These are phyloP conservation scores for Solanum peruvianum DNA, from an alignment of 257 asterid species.

Conservation along the genomic window DNA sequence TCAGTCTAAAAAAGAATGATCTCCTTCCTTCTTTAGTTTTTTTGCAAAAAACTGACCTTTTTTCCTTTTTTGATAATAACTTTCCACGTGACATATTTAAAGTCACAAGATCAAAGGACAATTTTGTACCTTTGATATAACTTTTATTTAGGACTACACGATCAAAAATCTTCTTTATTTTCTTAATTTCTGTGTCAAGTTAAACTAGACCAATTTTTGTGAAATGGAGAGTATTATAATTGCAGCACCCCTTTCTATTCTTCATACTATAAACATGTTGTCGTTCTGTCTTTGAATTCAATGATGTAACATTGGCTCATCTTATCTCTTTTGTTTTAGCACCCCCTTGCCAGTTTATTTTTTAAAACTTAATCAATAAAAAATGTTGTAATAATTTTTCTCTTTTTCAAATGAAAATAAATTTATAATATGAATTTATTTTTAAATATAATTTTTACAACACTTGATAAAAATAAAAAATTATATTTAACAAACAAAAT, in stretches of 20 bases:
- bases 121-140: too few relatives aligned
- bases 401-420: neutral
- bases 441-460: too few relatives aligned
- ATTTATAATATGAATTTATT: neutral
- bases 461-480: too few relatives aligned
- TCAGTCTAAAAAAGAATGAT: too few relatives aligned
- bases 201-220: accelerated
- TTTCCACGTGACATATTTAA: too few relatives aligned
- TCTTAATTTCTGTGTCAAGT: accelerated
- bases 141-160: too few relatives aligned
- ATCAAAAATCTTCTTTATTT: too few relatives aligned
- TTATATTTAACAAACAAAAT: too few relatives aligned
- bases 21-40: accelerated
- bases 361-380: too few relatives aligned
- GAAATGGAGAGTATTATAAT: neutral
- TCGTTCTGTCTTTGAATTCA: neutral
- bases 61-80: accelerated
- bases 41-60: too few relatives aligned
- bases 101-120: too few relatives aligned
- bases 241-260: neutral
- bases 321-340: neutral
- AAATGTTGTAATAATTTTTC: too few relatives aligned
- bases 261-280: neutral
- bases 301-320: neutral
- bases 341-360: neutral